Percentiles rank a stretch among this genome's conserved stretches.
phyloP scores from a whole-genome alignment of 2,329 filamentous ascomycete genomes.

The Diplodia seriata region DNA sequence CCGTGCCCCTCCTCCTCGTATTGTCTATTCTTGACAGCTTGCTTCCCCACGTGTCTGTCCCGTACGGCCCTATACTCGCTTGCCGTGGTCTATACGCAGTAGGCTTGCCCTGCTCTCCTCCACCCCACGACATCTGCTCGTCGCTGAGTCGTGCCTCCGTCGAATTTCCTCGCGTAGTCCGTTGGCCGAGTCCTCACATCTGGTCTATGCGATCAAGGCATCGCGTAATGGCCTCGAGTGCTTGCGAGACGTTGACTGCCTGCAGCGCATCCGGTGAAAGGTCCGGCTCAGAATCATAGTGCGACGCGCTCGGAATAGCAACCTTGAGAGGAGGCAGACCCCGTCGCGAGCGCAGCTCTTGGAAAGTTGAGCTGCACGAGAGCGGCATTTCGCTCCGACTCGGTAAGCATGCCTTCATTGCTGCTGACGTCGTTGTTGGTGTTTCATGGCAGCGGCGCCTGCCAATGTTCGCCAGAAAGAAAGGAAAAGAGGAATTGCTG shows the following conservation, averaged over 20 bases:
- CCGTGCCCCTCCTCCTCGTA: neutral
- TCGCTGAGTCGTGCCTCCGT: constrained; percentile 9
- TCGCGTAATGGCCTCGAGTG: constrained; percentile 24
- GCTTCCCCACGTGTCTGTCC: neutral
- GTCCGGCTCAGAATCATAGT: neutral
- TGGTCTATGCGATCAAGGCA: constrained; percentile 25
- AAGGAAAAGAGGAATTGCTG: neutral
- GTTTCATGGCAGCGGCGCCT: constrained; percentile 12
- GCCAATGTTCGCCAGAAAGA: constrained; percentile 6
- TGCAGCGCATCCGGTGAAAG: constrained; percentile 19
- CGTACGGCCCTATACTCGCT: constrained; percentile 17
- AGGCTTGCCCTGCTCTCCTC: neutral
- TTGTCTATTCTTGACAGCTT: neutral
- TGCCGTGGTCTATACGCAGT: constrained; percentile 8
- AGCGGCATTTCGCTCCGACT: neutral
- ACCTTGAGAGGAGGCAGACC: constrained; percentile 20
- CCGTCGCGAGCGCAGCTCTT: constrained; percentile 13
- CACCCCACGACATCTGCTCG: neutral
- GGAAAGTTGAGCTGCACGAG: constrained; percentile 7
- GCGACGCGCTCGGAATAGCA: constrained; percentile 8
- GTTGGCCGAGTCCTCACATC: neutral
- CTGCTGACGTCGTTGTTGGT: neutral
- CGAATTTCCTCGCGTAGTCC: neutral
- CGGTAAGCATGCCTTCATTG: neutral
- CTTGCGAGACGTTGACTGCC: constrained; percentile 21